phyloP scores from a whole-genome alignment of 305 asterid species.

The Ajuga reptans region DNA sequence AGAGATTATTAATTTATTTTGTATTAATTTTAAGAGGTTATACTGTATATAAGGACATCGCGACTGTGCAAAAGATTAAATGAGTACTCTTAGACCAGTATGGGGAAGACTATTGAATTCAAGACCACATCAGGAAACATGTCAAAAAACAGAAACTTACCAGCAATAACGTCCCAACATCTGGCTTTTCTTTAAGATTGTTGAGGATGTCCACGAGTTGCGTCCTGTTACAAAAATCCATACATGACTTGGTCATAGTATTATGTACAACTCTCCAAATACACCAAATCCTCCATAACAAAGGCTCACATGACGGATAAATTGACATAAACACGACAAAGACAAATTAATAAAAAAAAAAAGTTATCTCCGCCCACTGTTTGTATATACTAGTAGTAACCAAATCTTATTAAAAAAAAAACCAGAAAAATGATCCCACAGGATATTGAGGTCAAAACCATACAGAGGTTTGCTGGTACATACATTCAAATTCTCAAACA shows the following conservation, averaged over 20 bases:
- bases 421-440: neutral
- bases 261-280: neutral
- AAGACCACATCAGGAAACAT: conserved; percentile 13
- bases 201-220: conserved; percentile 85
- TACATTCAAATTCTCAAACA: conserved; percentile 9
- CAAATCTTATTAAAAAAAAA: neutral
- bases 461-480: conserved; percentile 9
- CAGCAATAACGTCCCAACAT: conserved; percentile 73
- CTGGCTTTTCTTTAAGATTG: conserved; percentile 90
- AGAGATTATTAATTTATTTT: too few relatives aligned
- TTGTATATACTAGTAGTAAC: neutral
- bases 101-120: neutral
- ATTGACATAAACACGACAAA: neutral
- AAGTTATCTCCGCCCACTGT: neutral
- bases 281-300: neutral
- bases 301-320: too few relatives aligned
- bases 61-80: conserved; percentile 4
- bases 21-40: too few relatives aligned
- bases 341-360: neutral
- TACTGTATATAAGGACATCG: neutral
- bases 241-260: conserved; percentile 8
- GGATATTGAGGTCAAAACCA: neutral
- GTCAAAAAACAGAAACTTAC: conserved; percentile 32
- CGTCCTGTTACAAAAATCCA: conserved; percentile 42
- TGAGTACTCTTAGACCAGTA: neutral